Evolutionary conservation across 1,139 yeast species (phyloP), one percentile per base, ranked within the genome.

Genomic region (Suhomyces chickasaworum): DNA sequence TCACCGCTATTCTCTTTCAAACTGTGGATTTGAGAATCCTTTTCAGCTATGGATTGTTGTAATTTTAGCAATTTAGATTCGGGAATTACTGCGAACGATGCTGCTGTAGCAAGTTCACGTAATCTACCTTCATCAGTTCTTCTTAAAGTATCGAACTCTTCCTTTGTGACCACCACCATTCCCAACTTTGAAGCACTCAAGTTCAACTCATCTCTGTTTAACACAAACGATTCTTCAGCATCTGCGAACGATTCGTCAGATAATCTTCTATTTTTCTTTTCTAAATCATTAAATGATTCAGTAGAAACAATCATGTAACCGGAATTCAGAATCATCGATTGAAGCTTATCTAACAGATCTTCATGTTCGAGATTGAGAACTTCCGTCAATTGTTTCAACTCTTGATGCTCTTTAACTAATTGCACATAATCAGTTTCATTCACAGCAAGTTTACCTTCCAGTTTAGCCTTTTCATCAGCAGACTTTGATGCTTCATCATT

Each of bases 181-280:
- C 81, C 80, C 36, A 73, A 56, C 43, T 60, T 56, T 31, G 61
- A 54, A 4, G 75, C 74, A 52, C 66, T 58, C 12, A 52, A 52
- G 9, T 48, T 47, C 41, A 70, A 59, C 42, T 69, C 75, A 2
- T 61, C 66, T 37, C 54, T 59, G 39, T 61, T 62, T 44, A 69
- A 55, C 6, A 59, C 54, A 49, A 69, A 66, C 3, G 73, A 63
- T 16, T 68, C 68, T 46, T 67, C 67, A 2, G 77, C 76, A 54
- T 71, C 77, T 10, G 62, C 60, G 46, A 59, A 68, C 10, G 33
- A 12, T 5, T 18, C 25, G 4, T 15, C n/a, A 7, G 21, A 25
- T 10, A 25, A 6, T 10, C 29, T 25, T 25, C 29, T 25, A 3
- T 3, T 7, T 6, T 8, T 7, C 3, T n/a, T 31, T 29, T 37